Percentiles rank a stretch among this genome's conserved stretches.
Evolutionary conservation across 208 protist genomes (phyloP).

Genomic region (Herpetomonas samuelpessoai): DNA sequence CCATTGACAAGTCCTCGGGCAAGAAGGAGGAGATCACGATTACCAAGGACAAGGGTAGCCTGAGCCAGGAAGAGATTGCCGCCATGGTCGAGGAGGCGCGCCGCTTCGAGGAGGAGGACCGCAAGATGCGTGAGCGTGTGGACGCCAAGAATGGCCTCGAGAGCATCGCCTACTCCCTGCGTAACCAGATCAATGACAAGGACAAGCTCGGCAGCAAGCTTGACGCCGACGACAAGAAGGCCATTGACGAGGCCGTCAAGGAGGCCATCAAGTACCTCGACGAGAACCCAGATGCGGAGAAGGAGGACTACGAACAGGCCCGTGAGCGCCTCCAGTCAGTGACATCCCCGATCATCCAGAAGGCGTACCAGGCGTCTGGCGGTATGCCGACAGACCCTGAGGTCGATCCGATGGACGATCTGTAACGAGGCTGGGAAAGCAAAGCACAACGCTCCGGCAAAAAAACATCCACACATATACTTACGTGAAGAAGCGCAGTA

Average conservation of each 20-base stretch:
- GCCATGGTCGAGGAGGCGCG: conserved; percentile 94
- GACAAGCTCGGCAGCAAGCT: conserved; percentile 92
- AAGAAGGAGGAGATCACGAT: conserved; percentile 97
- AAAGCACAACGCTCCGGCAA: background rate
- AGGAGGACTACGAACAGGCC: conserved; percentile 92
- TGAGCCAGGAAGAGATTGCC: conserved; percentile 94
- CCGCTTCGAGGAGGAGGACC: conserved; percentile 91
- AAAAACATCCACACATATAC: conserved; percentile 6
- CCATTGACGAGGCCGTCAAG: conserved; percentile 84
- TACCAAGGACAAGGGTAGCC: conserved; percentile 96
- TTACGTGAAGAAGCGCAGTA: background rate
- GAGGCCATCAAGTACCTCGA: conserved; percentile 95
- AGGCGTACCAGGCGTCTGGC: conserved; percentile 64
- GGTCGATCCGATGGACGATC: conserved; percentile 69
- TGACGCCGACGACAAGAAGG: conserved; percentile 87
- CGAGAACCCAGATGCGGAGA: conserved; percentile 92
- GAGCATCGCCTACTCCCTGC: conserved; percentile 95
- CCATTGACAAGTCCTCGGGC: conserved; percentile 95
- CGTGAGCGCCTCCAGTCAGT: conserved; percentile 92
- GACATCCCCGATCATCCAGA: conserved; percentile 96
- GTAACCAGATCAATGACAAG: conserved; percentile 93
- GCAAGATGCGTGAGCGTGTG: conserved; percentile 72
- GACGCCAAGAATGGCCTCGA: conserved; percentile 94
- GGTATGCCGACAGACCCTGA: conserved; percentile 20
- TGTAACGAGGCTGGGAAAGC: conserved; percentile 30